phyloP scores from a whole-genome alignment of 2,329 filamentous ascomycete genomes.

The Stemphylium lycopersici region DNA sequence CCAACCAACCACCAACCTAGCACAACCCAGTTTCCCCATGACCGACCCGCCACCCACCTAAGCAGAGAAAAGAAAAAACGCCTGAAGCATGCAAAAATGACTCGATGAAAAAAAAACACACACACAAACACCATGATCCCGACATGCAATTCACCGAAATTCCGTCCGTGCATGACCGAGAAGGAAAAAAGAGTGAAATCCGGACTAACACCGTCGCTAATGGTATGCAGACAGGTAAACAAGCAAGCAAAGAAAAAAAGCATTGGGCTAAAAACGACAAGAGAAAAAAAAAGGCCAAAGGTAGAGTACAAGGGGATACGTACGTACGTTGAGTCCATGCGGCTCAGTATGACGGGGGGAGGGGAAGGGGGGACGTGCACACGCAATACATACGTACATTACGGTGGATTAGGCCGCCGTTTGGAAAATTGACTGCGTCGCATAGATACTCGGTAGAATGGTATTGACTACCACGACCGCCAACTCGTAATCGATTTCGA shows the following conservation, averaged over 20 bases:
- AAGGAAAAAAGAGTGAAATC: slow-evolving; percentile 14
- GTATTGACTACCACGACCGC: not conserved
- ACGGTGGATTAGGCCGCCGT: not conserved
- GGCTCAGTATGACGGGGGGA: not conserved
- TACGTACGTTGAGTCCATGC: not conserved
- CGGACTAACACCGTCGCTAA: slow-evolving; percentile 20
- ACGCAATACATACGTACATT: not conserved
- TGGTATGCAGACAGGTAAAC: slow-evolving; percentile 4
- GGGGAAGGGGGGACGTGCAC: not conserved
- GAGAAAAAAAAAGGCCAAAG: not conserved
- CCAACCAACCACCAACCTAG: not conserved
- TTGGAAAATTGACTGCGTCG: not conserved
- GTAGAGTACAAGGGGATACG: not conserved
- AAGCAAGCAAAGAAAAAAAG: not conserved
- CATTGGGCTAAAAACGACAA: not conserved
- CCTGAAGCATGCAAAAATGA: slow-evolving; percentile 2
- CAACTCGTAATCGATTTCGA: not conserved
- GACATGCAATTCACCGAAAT: slow-evolving; percentile 11
- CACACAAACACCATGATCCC: slow-evolving; percentile 3
- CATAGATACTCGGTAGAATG: too few species aligned
- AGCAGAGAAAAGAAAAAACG: slow-evolving; percentile 1
- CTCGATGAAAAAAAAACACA: not conserved
- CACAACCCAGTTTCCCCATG: not conserved
- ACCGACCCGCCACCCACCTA: not conserved
- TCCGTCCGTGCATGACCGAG: not conserved